Base-by-base conservation (phyloP, 441 rosid species). In the Dalechampia spathulata region DNA sequence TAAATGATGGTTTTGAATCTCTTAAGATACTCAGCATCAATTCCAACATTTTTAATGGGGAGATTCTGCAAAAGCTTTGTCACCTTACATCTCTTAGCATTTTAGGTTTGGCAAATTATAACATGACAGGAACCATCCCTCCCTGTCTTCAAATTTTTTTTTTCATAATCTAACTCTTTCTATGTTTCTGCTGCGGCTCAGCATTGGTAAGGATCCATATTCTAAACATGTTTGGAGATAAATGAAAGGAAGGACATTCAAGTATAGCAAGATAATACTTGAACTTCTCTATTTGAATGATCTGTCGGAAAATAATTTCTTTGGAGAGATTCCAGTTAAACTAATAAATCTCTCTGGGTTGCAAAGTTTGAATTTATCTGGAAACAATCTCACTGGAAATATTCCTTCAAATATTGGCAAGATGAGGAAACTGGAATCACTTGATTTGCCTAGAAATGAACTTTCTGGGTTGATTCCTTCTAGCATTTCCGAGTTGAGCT, bases 401-500 rank as follows among this genome's bases (percentile, higher is more conserved):
- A 69, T 72, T 1, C 63, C 73, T 5, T 21, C 32, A 2, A 43
- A 51, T n/a, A 57, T 65, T 25, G 68, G 70, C 13, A 49, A 30
- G 58, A 19, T 68, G 49, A 20, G 23, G 0, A 0, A 14, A 4
- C 11, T 73, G 13, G 74, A 63, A 57, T 62, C 75, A 12, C 64
- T 71, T 15, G 78, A 73, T 51, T 55, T 77, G n/a, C 63, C 70
- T 0, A 20, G 9, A 6, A 71, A 71, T 36, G 50, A 55, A 8
- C 30, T 77, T 8, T 66, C 50, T 0, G 75, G 75, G 0, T 1
- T 11, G 1, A 78, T 72, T 36, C 79, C 79, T 13, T 1, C 50
- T 3, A 58, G 53, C 47, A 60, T 76, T 53, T 21, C 72, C 1
- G 16, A 28, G 0, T 2, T 58, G 5, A 63, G 63, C 20, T 64